A percentile compares a stretch with the other conserved stretches of the same genome.
These are phyloP conservation scores for Talaromyces proteolyticus DNA, from an alignment of 495 filamentous ascomycete genomes.

Conservation along the genomic window DNA sequence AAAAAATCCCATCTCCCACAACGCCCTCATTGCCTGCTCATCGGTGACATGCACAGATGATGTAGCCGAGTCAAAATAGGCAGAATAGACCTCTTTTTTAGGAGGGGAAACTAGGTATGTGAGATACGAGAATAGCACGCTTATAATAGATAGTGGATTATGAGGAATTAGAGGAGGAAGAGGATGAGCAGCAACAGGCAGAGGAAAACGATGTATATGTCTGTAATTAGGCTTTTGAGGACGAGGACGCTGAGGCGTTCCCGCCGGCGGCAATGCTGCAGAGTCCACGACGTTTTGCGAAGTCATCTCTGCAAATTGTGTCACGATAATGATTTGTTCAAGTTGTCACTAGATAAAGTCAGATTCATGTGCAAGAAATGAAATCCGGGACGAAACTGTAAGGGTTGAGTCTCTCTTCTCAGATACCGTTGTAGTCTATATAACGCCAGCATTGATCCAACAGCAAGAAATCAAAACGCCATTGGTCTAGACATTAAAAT, in stretches of 20 bases:
- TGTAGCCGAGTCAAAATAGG: slow-evolving; percentile 71
- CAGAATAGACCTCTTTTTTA: slow-evolving; percentile 68
- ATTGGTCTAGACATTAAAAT: slow-evolving; percentile 38
- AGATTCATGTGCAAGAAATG: neutral
- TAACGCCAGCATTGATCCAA: slow-evolving; percentile 66
- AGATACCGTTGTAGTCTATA: slow-evolving; percentile 99
- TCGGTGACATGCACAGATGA: slow-evolving; percentile 83
- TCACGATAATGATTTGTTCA: neutral
- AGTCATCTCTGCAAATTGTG: neutral
- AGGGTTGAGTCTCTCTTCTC: slow-evolving; percentile 53
- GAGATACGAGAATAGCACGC: slow-evolving; percentile 69
- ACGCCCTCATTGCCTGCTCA: slow-evolving; percentile 59
- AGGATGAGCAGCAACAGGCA: slow-evolving; percentile 73
- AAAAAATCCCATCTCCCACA: slow-evolving; percentile 96
- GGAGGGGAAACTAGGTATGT: slow-evolving; percentile 61
- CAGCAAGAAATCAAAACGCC: slow-evolving; percentile 69
- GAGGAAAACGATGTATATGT: slow-evolving; percentile 69
- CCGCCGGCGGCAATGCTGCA: slow-evolving; percentile 7
- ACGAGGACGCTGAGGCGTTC: slow-evolving; percentile 19
- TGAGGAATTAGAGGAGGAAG: slow-evolving; percentile 83
- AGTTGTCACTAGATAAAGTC: neutral
- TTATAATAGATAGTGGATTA: slow-evolving; percentile 83
- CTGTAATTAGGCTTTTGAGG: slow-evolving; percentile 60
- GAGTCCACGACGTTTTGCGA: neutral
- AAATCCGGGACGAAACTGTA: too few species aligned